phyloP scores from a whole-genome alignment of 2,329 filamentous ascomycete species.

The Chrysoporthe austroafricana region DNA sequence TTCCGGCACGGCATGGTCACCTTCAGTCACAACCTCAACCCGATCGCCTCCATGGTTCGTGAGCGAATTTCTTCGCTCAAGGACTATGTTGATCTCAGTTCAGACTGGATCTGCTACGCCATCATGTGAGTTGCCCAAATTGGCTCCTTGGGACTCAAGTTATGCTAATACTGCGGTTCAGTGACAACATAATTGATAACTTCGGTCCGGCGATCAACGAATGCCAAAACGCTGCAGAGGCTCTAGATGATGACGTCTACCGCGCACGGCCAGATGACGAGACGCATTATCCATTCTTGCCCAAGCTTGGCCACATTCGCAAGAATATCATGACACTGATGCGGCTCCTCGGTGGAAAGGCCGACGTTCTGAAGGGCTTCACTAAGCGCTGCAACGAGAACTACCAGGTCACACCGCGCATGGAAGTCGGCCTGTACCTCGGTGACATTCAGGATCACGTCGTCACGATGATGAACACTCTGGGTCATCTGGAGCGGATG shows the following conservation, averaged over 20 bases:
- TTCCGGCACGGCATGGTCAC: constrained; percentile 94
- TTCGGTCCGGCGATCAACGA: constrained; percentile 89
- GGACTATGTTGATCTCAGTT: constrained; percentile 91
- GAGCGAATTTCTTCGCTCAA: constrained; percentile 90
- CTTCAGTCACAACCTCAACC: constrained; percentile 89
- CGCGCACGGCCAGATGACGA: constrained; percentile 90
- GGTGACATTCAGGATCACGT: constrained; percentile 99
- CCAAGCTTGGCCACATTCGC: constrained; percentile 84
- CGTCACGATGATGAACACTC: constrained; percentile 97
- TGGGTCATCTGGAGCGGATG: constrained; percentile 97
- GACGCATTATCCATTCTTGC: constrained; percentile 70
- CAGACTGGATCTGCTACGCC: constrained; percentile 99
- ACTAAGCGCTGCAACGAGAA: constrained; percentile 99
- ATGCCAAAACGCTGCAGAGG: constrained; percentile 86
- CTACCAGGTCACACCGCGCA: constrained; percentile 91
- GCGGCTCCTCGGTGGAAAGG: constrained; percentile 92
- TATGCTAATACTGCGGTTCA: constrained; percentile 38
- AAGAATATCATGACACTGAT: constrained; percentile 95
- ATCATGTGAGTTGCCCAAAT: constrained; percentile 70
- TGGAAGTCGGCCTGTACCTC: constrained; percentile 95
- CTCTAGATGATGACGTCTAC: constrained; percentile 95
- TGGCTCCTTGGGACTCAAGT: neutral
- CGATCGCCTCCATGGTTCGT: constrained; percentile 85
- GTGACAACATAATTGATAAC: constrained; percentile 95
- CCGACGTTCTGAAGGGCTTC: constrained; percentile 97